Conservation (phyloP, 768 basidiomycete genomes). For the Suillus decipiens region DNA sequence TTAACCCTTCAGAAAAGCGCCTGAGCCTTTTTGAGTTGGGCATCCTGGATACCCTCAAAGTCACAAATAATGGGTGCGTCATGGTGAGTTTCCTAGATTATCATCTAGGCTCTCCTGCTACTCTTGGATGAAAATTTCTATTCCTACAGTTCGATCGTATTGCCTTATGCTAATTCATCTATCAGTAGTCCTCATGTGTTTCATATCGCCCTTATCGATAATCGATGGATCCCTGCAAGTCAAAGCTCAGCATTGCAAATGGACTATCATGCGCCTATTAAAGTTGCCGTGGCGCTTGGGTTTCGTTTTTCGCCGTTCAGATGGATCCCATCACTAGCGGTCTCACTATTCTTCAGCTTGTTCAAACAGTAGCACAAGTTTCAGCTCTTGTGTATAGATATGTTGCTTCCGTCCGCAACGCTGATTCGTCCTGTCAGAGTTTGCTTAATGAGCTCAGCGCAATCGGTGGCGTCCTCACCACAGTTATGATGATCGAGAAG, state of each 20-base stretch:
- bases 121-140: too few relatives aligned
- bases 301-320: neutral
- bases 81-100: too few relatives aligned
- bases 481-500: neutral
- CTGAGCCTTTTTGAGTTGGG: too few relatives aligned
- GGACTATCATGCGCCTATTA: neutral
- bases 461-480: neutral
- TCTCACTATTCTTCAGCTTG: neutral
- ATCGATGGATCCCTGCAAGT: neutral
- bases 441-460: neutral
- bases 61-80: too few relatives aligned
- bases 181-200: too few relatives aligned
- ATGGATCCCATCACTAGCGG: constrained; percentile 8
- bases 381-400: neutral
- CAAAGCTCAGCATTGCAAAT: neutral
- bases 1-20: too few relatives aligned
- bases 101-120: too few relatives aligned
- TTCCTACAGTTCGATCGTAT: too few relatives aligned
- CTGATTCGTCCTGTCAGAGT: neutral
- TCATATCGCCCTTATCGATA: neutral
- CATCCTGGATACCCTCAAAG: too few relatives aligned
- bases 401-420: constrained; percentile 6
- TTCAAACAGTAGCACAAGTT: neutral
- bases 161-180: too few relatives aligned
- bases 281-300: neutral